phyloP scores from a whole-genome alignment of 1,139 yeast genomes.

The Saccharomyces hybrid region DNA sequence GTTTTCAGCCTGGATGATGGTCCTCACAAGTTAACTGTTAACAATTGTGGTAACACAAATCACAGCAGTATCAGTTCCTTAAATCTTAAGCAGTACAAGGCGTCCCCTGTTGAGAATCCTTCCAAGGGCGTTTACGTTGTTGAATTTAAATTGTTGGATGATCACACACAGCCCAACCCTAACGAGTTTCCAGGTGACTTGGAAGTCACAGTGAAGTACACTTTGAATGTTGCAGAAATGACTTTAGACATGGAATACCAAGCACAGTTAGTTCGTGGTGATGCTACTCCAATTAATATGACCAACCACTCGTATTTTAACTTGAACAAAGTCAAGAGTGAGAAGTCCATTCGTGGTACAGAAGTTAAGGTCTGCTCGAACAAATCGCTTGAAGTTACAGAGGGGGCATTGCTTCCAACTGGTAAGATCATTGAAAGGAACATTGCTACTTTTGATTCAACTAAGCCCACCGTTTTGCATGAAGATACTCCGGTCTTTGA shows the following conservation, averaged over 20 bases:
- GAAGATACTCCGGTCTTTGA: slow-evolving; percentile 35
- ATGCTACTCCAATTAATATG: slow-evolving; percentile 44
- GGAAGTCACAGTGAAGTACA: background rate
- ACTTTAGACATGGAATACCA: slow-evolving; percentile 39
- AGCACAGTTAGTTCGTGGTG: slow-evolving; percentile 35
- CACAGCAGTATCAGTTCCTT: slow-evolving; percentile 48
- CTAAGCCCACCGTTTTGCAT: background rate
- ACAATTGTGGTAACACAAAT: slow-evolving; percentile 36
- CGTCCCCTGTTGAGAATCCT: slow-evolving; percentile 37
- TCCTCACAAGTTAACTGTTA: slow-evolving; percentile 35
- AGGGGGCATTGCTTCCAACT: slow-evolving; percentile 40
- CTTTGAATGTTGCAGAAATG: slow-evolving; percentile 15
- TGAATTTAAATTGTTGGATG: slow-evolving; percentile 38
- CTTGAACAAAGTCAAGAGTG: slow-evolving; percentile 23
- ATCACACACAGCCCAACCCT: background rate
- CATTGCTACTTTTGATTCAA: background rate
- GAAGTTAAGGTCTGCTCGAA: slow-evolving; percentile 26
- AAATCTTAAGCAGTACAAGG: slow-evolving; percentile 41
- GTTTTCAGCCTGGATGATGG: slow-evolving; percentile 37
- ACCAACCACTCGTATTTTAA: slow-evolving; percentile 59
- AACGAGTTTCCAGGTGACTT: background rate
- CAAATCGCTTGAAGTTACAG: slow-evolving; percentile 33
- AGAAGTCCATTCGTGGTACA: slow-evolving; percentile 17
- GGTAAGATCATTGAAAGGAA: slow-evolving; percentile 35
- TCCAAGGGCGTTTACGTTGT: slow-evolving; percentile 30